Base-by-base conservation (phyloP, 2,329 filamentous ascomycete genomes). In the Hypocreales sp. region DNA sequence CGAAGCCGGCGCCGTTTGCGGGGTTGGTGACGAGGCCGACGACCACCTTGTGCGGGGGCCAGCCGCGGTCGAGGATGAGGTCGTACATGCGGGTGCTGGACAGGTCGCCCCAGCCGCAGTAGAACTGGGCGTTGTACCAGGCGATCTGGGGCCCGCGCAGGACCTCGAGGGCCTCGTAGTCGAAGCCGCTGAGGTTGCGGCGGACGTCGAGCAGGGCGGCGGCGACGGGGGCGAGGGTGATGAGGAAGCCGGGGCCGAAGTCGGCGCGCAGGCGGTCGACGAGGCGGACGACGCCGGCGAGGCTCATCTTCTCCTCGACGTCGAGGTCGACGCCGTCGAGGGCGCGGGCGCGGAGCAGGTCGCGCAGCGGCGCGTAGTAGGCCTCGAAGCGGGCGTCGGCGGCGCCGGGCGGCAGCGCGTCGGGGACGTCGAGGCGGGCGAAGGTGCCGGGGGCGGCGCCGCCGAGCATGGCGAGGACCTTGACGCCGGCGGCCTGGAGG, bases 51-150 rank as follows among this genome's bases (percentile, higher is more conserved):
- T 69, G 55, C 0, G 81, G 64, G 3, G 67, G 59, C 75, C 80
- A 93, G 7, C 83, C 83, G 24, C 64, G 59, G 10, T 58, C 55
- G 7, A 71, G 38, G 27, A 71, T 60, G 26, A 48, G 38, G 30
- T 68, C 58, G 42, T 67, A 73, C 46, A 60, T 56, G 22, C 46
- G 29, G 0, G 63, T 51, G 16, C 43, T 58, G 24, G 41, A 48
- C 33, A 63, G 54, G 37, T 63, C 60, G 7, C 82, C 82, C 75
- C 82, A 94, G 2, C 83, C 83, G 45, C 80, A 90, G 61, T 94
- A 94, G 52, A 93, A 92, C 46, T 94, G 86, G 5, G 77, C 65
- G 46, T 93, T 93, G 50, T 93, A 93, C 72, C 83, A 94, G 3
- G 65, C 63, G 16, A 93, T 79, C 23, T 76, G 64, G 11, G 50